These are phyloP conservation scores for Trypanosoma brucei DNA, from an alignment of 208 protist species.

Conservation along the genomic window DNA sequence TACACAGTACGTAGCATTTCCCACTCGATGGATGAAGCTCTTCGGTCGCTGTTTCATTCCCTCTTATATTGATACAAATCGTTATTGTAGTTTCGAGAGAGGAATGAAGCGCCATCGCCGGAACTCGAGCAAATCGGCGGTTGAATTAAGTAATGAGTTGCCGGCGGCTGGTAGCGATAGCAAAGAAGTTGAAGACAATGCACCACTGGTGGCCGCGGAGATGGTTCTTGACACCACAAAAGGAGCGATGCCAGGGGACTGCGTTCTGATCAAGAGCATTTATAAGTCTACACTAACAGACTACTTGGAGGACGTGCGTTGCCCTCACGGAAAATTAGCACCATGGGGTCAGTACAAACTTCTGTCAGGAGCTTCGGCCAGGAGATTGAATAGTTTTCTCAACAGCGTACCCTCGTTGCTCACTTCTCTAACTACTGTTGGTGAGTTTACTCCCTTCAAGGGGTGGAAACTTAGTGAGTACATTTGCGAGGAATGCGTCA, in stretches of 20 bases:
- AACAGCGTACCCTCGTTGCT: background rate
- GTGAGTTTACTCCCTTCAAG: background rate
- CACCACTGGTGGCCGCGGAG: background rate
- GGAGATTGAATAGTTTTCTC: slow-evolving; percentile 4
- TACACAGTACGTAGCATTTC: slow-evolving; percentile 38
- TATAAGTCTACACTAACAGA: background rate
- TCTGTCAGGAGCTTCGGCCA: slow-evolving; percentile 14
- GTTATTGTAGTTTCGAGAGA: slow-evolving; percentile 26
- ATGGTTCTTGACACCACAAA: background rate
- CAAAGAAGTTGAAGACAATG: background rate
- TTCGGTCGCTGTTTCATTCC: slow-evolving; percentile 62
- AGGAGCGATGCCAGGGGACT: background rate
- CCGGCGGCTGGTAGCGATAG: too few relatives aligned
- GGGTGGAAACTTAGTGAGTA: slow-evolving; percentile 19
- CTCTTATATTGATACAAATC: slow-evolving; percentile 30
- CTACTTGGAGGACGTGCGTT: slow-evolving; percentile 17
- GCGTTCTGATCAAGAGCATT: slow-evolving; percentile 2
- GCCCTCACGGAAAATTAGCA: slow-evolving; percentile 32
- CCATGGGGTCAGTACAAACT: slow-evolving; percentile 62
- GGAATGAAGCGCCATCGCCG: slow-evolving; percentile 24
- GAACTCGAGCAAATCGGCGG: background rate
- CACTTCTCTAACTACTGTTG: background rate
- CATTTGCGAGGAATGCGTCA: slow-evolving; percentile 42
- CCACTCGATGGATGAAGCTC: slow-evolving; percentile 55
- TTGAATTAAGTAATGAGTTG: too few relatives aligned